These are phyloP conservation scores for Kazachstania martiniae DNA, from an alignment of 805 yeast species.

Conservation along the genomic window DNA sequence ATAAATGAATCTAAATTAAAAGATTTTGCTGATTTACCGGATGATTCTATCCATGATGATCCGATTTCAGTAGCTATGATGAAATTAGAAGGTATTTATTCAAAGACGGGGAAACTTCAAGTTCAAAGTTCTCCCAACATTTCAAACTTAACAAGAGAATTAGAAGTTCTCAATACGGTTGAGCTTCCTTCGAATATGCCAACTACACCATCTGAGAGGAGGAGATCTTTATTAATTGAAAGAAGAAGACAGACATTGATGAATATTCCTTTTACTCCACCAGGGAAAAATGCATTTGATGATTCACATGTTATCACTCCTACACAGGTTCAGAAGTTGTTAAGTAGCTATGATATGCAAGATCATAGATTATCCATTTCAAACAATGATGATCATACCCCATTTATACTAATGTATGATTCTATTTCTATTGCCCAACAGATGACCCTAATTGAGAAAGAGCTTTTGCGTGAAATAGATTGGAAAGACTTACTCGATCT, in stretches of 20 bases:
- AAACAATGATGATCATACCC: conserved; percentile 50
- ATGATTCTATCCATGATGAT: conserved; percentile 53
- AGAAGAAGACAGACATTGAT: conserved; percentile 31
- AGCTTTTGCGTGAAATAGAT: conserved; percentile 72
- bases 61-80: conserved; percentile 65
- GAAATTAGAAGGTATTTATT: conserved; percentile 64
- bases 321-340: conserved; percentile 14
- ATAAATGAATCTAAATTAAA: conserved; percentile 6
- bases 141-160: conserved; percentile 10
- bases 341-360: conserved; percentile 16
- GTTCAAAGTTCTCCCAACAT: conserved; percentile 11
- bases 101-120: conserved; percentile 5
- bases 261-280: conserved; percentile 28
- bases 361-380: conserved; percentile 18
- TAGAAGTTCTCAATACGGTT: conserved; percentile 11
- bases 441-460: conserved; percentile 77
- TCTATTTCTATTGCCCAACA: conserved; percentile 66
- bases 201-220: conserved; percentile 12
- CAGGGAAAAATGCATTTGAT: conserved; percentile 7
- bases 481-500: conserved; percentile 83
- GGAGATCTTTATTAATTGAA: conserved; percentile 27
- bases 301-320: conserved; percentile 6
- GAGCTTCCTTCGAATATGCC: conserved; percentile 7
- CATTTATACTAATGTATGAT: conserved; percentile 67
- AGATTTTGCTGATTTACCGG: conserved; percentile 77